Evolutionary conservation across 306 rosid species (phyloP), one percentile per base, ranked within the genome.

Genomic region (Pyrus pyrifolia): DNA sequence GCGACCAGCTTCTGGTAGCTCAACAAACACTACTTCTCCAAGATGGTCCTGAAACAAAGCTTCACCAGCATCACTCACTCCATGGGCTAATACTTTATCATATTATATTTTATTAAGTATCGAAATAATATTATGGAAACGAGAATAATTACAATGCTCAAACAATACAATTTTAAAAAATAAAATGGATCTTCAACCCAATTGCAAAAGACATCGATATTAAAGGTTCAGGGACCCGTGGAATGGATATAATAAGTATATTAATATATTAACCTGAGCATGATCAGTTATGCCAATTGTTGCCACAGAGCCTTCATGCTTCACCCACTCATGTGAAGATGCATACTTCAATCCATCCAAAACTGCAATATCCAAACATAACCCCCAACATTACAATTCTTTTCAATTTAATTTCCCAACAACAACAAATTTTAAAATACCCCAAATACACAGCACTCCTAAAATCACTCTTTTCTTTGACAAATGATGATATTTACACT

Each of bases 251-350:
- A 42, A 58, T 57, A 42, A 14, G 21, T 17, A 14, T 44, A 8
- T 22, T 25, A 59, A 66, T n/a, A 60, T 27, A 65, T 73, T 18
- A 71, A 92, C 98, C 97, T 96, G 99, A 51, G 99, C 99, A 77
- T 96, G 99, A 71, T 89, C 90, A 29, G 96, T 89, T 82, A 96
- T 91, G 61, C 99, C 99, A 78, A 93, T 42, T 40, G 98, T 88
- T 66, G 96, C 97, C 15, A 92, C 91, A 5, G 93, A 13, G 67
- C 99, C 99, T 73, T 96, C 99, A 52, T 96, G 99, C 77, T 92
- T 96, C 58, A 92, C 97, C 99, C 99, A 96, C 82, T 96, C 99
- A 76, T 96, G 99, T 45, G 99, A 92, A 77, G 93, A 62, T 38
- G 99, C 87, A 72, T 96, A 96, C 89, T 96, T 96, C 77, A 96